Percentiles rank a stretch among this genome's conserved stretches.
Evolutionary conservation across 2,329 filamentous ascomycete genomes (phyloP).

Genomic region (Aspergillus ochraceus): DNA sequence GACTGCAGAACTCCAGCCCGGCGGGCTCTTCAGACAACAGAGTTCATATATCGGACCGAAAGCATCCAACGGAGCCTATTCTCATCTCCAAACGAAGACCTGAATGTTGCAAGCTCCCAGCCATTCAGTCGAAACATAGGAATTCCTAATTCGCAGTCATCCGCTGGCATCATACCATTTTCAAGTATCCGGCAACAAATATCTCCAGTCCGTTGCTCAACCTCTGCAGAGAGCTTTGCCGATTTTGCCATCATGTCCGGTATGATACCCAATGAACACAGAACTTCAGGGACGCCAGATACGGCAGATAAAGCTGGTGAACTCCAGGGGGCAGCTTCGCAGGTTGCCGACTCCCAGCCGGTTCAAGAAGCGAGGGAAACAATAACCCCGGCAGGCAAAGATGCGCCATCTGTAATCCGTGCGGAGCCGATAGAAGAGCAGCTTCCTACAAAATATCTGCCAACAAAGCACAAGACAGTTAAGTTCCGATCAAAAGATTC

Average conservation of each 20-base stretch:
- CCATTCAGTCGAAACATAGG: neutral
- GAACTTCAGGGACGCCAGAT: neutral
- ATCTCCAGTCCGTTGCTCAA: slow-evolving; percentile 13
- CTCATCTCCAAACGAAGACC: slow-evolving; percentile 8
- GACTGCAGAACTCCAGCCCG: neutral
- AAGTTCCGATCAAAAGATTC: slow-evolving; percentile 20
- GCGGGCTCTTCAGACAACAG: slow-evolving; percentile 14
- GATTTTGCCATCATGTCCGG: slow-evolving; percentile 33
- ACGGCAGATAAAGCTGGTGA: neutral
- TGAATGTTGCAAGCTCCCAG: neutral
- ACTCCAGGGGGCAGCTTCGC: neutral
- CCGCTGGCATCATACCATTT: slow-evolving; percentile 33
- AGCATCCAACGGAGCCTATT: slow-evolving; percentile 13
- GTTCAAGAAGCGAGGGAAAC: neutral
- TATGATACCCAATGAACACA: slow-evolving; percentile 17
- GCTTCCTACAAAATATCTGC: neutral
- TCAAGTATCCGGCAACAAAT: slow-evolving; percentile 27
- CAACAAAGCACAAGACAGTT: slow-evolving; percentile 25
- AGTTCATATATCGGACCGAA: slow-evolving; percentile 19
- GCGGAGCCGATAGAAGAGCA: neutral
- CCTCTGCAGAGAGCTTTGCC: slow-evolving; percentile 21
- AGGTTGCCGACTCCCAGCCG: neutral
- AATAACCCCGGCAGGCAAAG: neutral
- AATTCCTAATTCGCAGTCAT: slow-evolving; percentile 6
- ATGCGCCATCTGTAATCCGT: neutral